Base-by-base conservation (phyloP, 2,329 filamentous ascomycete genomes). In the Lachnellula cervina region DNA sequence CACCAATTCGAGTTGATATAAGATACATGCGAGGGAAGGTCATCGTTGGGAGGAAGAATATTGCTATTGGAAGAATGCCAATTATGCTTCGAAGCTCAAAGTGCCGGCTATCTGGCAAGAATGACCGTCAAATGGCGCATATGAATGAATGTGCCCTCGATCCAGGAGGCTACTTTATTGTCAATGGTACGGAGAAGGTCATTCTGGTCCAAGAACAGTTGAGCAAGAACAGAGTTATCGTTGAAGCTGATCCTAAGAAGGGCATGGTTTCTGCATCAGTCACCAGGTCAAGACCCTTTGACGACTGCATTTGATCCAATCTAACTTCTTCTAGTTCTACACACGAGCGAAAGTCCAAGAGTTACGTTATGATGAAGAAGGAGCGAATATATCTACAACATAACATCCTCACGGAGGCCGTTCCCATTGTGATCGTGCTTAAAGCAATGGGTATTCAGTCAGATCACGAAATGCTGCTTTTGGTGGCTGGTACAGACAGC, bases 201-300 rank as follows among this genome's bases (percentile, higher is more conserved):
- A 99, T 99, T 68, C 77, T 99, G 44, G 95, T 99, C 14, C 94
- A 99, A 72, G 95, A 99, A 70, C 94, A 99, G 74, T 77, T 99
- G 69, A 99, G 94, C 80, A 99, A 99, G 81, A 99, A 99, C 73
- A 86, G 94, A 76, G 89, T 99, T 67, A 97, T 99, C 70, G 93
- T 99, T 16, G 95, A 99, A 73, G 87, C 90, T 54, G 89, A 93
- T 66, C 81, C 87, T 51, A 96, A 96, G 75, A 97, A 97, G 73
- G 89, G 89, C 58, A 86, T 96, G 61, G 93, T 97, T 55, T 90
- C 93, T 64, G 94, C 95, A 38, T 97, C 94, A 1, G 94, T 97
- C 32, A 99, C 92, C 7, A 82, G 78, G 77, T 78, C 69, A 60
- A 47, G 13, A 16, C 23, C 44, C 44, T 7, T 47, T 47, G 3